Conservation (phyloP, 768 basidiomycete species). For the Podaxis carcinomalis region DNA sequence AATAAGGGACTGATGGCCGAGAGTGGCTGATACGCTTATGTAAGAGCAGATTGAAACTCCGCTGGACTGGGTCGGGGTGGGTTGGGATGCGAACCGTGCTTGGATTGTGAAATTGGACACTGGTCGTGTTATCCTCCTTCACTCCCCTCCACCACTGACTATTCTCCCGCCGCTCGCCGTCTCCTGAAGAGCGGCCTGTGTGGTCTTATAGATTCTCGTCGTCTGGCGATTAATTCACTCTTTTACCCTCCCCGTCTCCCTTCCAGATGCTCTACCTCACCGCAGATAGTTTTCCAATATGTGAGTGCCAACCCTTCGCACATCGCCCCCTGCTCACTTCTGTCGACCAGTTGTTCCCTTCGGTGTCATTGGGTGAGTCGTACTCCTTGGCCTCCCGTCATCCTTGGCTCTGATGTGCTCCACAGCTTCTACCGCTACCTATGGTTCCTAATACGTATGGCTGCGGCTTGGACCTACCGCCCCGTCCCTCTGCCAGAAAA, state of each 20-base stretch:
- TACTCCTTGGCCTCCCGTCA: neutral
- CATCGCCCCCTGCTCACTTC: constrained; percentile 1
- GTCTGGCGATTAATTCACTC: constrained; percentile 37
- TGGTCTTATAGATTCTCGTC: constrained; percentile 19
- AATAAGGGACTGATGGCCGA: neutral
- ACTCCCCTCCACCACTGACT: constrained; percentile 5
- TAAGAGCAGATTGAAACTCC: constrained; percentile 5
- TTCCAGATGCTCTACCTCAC: constrained; percentile 80
- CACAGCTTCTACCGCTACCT: constrained; percentile 88
- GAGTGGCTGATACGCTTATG: neutral
- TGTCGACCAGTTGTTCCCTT: constrained; percentile 75
- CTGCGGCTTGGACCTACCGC: constrained; percentile 74
- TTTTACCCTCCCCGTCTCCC: constrained; percentile 24
- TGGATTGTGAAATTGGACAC: neutral
- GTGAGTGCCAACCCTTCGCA: constrained; percentile 44
- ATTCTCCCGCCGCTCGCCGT: constrained; percentile 6
- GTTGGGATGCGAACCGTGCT: constrained; percentile 3
- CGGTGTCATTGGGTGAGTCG: constrained; percentile 73
- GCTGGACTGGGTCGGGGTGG: neutral
- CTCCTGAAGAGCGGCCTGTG: constrained; percentile 5
- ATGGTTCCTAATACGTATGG: constrained; percentile 85
- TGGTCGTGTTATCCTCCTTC: constrained; percentile 8
- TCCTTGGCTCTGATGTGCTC: neutral
- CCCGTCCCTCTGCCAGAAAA: constrained; percentile 89
- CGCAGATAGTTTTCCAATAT: constrained; percentile 86